Evolutionary conservation across 2,329 filamentous ascomycete genomes (phyloP), one percentile per base, ranked within the genome.

Genomic region (Whalleya microplaca): DNA sequence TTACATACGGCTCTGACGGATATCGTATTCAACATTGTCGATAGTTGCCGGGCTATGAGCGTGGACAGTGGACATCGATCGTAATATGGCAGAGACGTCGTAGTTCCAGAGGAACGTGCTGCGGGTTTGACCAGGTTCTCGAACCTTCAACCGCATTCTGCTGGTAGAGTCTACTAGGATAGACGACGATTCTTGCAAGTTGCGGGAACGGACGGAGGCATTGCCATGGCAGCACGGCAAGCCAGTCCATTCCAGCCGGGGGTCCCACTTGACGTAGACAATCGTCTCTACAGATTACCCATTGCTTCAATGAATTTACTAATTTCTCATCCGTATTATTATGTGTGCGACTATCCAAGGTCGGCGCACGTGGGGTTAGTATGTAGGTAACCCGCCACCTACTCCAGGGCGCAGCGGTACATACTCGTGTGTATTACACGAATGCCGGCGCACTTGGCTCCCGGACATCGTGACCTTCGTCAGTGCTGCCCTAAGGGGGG

Each of bases 1-100:
- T 20, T 51, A 32, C 10, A 23, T 27, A 45, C 45, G 41, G 50
- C 16, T 49, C 16, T 49, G 16, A 41, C 27, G 41, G 41, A 51
- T 9, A 58, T 23, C 32, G 32, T 45, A 29, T 45, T 50, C 27
- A 27, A 45, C 12, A 19, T 27, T n/a, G n/a, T n/a, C 32, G 48
- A 45, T 27, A 8, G 41, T 42, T 53, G 52, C 50, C 55, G 27
- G 55, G 59, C 59, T 53, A 56, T 59, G 18, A 29, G 41, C 37
- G n/a, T 16, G 32, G 27, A n/a, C 23, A 27, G 23, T 27, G 4
- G 29, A 23, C 46, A 53, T 42, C 45, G 27, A 47, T 37, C 32
- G 32, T 14, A 37, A 37, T 37, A 37, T 37, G 7, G 9, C 14
- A 14, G 14, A 37, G 9, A 7, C 32, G 10, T 37, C 3, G 32